Conservation (phyloP, 805 yeast genomes). For the Metschnikowia reukaufii region DNA sequence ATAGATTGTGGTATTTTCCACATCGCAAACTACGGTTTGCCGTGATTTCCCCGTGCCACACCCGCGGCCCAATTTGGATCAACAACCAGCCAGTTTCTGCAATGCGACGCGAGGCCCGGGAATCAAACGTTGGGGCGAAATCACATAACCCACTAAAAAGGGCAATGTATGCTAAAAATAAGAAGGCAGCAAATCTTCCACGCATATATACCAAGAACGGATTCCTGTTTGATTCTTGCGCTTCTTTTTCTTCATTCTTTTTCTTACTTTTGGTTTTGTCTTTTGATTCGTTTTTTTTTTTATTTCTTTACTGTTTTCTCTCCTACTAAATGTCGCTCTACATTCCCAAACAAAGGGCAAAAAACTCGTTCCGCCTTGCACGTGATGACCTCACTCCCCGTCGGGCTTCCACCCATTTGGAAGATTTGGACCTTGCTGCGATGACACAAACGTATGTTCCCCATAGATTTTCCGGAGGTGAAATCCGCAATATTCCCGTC, state of each 20-base stretch:
- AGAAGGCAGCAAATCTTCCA: neutral
- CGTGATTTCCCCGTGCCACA: neutral
- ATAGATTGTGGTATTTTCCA: neutral
- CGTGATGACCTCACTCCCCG: neutral
- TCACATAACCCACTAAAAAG: neutral
- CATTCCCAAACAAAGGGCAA: slow-evolving; percentile 13
- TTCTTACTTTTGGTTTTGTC: neutral
- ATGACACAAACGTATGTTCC: slow-evolving; percentile 33
- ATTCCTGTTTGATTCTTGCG: neutral
- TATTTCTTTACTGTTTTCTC: neutral
- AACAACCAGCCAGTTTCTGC: neutral
- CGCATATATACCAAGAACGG: neutral
- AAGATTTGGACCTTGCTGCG: slow-evolving; percentile 26
- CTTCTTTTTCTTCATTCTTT: neutral
- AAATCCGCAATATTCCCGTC: slow-evolving; percentile 33
- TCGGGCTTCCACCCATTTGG: slow-evolving; percentile 1
- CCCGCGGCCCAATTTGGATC: neutral
- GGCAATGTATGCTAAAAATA: neutral
- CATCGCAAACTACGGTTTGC: neutral
- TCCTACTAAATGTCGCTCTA: neutral
- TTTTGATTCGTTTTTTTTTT: neutral
- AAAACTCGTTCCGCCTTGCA: slow-evolving; percentile 4
- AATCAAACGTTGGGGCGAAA: neutral
- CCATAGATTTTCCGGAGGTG: slow-evolving; percentile 22
- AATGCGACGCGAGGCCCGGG: neutral